Conservation (phyloP, 1,284 basidiomycete species). For the Rhodotorula sp. region DNA sequence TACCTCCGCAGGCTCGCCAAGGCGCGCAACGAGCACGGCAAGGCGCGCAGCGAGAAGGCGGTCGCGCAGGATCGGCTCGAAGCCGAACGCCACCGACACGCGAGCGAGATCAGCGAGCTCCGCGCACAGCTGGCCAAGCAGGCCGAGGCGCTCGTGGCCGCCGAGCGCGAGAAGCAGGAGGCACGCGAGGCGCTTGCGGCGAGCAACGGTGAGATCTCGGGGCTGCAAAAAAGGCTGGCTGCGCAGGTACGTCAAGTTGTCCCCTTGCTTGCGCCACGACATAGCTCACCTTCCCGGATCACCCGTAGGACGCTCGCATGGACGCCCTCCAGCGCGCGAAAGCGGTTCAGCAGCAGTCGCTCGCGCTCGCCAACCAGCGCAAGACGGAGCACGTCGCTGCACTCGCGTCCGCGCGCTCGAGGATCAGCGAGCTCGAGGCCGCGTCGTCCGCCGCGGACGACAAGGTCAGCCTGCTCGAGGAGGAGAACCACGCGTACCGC, state of each 20-base stretch:
- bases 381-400: slow-evolving; percentile 2
- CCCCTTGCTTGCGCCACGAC: no score
- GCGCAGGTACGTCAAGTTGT: slow-evolving; percentile 3
- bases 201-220: slow-evolving; percentile 4
- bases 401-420: not conserved
- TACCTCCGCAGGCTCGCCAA: slow-evolving; percentile 13
- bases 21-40: slow-evolving; percentile 29
- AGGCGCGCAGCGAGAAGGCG: slow-evolving; percentile 23
- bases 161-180: not conserved
- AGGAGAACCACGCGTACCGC: slow-evolving; percentile 6
- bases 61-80: slow-evolving; percentile 21
- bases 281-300: not conserved
- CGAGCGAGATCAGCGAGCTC: slow-evolving; percentile 5
- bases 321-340: slow-evolving; percentile 12
- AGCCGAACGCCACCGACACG: slow-evolving; percentile 1
- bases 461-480: not conserved
- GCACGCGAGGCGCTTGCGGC: not conserved
- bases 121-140: not conserved
- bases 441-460: not conserved
- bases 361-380: slow-evolving; percentile 19
- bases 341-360: slow-evolving; percentile 21
- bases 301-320: slow-evolving; percentile 20
- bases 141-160: not conserved
- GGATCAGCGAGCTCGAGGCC: not conserved
- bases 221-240: slow-evolving; percentile 19